Evolutionary conservation across 192 early-diverging fungal genomes (phyloP), one percentile per base, ranked within the genome.

Genomic region (Phycomyces nitens): DNA sequence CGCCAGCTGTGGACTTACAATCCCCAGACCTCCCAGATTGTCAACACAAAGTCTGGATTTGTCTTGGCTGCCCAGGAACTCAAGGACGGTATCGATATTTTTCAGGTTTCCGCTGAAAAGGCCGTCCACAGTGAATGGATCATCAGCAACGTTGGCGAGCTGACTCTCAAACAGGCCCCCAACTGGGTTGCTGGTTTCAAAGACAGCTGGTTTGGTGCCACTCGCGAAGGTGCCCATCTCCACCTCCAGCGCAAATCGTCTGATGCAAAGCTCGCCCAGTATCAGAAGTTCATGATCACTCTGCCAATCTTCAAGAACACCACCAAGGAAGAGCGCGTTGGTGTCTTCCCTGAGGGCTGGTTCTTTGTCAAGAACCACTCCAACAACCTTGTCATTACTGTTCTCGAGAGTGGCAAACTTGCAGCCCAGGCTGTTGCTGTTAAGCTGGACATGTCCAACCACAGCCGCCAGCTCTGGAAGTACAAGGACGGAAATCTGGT

Each of bases 291-390:
- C 52, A 21, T 56, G 18, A 9, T 62, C 26, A 43, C 57, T 3
- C 50, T 69, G 11, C 68, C 68, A 29, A 62, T 69, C 41, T 68
- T 68, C 66, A 68, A 68, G 24, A 54, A 68, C 41, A 53, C 44
- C 20, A 40, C 34, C 1, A 54, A 5, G 20, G 24, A 53, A 29
- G 58, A 68, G 8, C 58, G 41, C 2, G 20, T 47, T 18, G 59
- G 54, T 50, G 21, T 56, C 3, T 72, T 72, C 58, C 71, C 65
- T 44, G 66, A 68, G 51, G 72, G 72, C 8, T 77, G 63, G 63
- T 77, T 77, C 55, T 77, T 74, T 52, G 64, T 77, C 58, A 77
- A 77, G 23, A 72, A 58, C 22, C 60, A 69, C 29, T 26, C 38
- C 4, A 38, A 73, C 22, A 21, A 55, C 42, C 41, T 67, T 34